These are phyloP conservation scores for Trichoderma sp. DNA, from an alignment of 2,329 filamentous ascomycete species.

Conservation along the genomic window DNA sequence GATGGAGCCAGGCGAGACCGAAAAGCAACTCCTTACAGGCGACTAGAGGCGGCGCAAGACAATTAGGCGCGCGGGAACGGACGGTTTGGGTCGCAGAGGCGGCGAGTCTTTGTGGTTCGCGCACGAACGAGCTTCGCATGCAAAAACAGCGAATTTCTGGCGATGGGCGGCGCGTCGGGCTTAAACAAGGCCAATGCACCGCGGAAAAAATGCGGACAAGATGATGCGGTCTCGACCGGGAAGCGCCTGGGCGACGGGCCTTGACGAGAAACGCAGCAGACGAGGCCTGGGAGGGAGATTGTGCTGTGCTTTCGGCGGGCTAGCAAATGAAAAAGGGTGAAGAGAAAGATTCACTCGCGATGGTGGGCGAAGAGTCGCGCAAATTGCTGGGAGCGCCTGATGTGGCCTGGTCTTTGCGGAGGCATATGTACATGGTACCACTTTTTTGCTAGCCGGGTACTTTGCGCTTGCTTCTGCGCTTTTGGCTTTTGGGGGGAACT, in stretches of 20 bases:
- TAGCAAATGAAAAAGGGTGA: slow-evolving; percentile 18
- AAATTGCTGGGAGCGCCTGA: slow-evolving; percentile 17
- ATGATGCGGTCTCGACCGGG: not conserved
- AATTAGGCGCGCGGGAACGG: slow-evolving; percentile 24
- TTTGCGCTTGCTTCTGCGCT: not conserved
- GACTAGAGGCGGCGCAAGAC: slow-evolving; percentile 3
- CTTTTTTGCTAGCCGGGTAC: slow-evolving; percentile 1
- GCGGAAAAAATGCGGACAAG: not conserved
- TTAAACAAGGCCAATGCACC: slow-evolving; percentile 12
- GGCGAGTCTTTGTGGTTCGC: not conserved
- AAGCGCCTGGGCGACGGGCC: not conserved
- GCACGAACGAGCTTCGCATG: slow-evolving; percentile 16
- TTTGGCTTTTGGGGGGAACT: not conserved
- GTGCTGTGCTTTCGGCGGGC: not conserved
- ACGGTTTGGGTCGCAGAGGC: not conserved
- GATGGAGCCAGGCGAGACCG: not conserved
- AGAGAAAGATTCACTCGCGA: slow-evolving; percentile 17
- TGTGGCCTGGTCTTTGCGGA: slow-evolving; percentile 3
- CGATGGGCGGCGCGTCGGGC: slow-evolving; percentile 17
- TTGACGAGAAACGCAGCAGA: not conserved
- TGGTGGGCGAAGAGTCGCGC: slow-evolving; percentile 18
- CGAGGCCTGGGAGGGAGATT: not conserved
- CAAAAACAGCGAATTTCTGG: not conserved
- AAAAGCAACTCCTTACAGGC: slow-evolving; percentile 25
- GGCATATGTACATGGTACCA: slow-evolving; percentile 7